A percentile compares a stretch with the other conserved stretches of the same genome.
Evolutionary conservation across 2,329 filamentous ascomycete genomes (phyloP).

Genomic region (Chaetomium olivaceum): DNA sequence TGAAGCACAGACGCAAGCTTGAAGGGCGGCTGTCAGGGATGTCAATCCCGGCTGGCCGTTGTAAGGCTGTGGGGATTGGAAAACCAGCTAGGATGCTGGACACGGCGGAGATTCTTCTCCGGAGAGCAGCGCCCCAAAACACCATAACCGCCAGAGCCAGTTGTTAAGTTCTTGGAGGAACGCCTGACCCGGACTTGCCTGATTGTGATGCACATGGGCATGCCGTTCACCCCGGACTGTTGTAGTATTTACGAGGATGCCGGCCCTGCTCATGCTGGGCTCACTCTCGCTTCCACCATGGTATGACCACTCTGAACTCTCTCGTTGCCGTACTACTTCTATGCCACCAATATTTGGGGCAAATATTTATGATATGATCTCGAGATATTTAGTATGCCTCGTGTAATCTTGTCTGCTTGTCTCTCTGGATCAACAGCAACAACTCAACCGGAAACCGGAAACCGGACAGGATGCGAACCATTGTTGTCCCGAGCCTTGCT

Average conservation of each 20-base stretch:
- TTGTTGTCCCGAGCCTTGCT: neutral
- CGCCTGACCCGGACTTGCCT: neutral
- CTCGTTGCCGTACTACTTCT: neutral
- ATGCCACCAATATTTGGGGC: neutral
- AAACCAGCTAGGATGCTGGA: neutral
- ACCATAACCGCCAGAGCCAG: neutral
- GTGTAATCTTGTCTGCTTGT: neutral
- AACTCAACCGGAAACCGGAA: neutral
- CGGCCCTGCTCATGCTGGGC: neutral
- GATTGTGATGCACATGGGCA: neutral
- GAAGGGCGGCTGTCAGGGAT: neutral
- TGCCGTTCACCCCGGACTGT: neutral
- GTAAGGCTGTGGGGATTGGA: neutral
- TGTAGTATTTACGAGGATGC: neutral
- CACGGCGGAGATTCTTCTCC: neutral
- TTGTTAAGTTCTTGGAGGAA: neutral
- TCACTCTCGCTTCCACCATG: neutral
- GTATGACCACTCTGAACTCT: neutral
- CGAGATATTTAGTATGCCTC: neutral
- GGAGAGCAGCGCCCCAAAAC: neutral
- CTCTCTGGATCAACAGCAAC: neutral
- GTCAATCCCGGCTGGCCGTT: neutral
- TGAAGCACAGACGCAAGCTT: neutral
- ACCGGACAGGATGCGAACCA: neutral
- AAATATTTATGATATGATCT: neutral